Evolutionary conservation across 495 filamentous ascomycete species (phyloP).

Genomic region (Aspergillus incahuasiensis): DNA sequence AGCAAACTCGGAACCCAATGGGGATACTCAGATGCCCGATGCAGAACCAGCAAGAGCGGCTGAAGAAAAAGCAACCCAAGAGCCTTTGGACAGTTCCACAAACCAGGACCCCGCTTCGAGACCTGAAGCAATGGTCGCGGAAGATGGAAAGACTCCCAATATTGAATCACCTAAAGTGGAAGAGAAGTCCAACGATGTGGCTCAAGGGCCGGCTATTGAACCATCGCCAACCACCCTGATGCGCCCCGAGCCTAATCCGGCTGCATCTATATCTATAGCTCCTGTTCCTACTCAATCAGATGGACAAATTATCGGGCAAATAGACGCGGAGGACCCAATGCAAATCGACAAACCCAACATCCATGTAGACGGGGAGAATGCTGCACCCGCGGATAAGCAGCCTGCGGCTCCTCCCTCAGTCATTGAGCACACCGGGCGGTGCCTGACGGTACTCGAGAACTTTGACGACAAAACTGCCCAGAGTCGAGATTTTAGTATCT

Average conservation of each 20-base stretch:
- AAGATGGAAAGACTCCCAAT: slow-evolving; percentile 1
- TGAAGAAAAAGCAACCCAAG: neutral
- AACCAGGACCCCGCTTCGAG: neutral
- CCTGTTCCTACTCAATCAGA: slow-evolving; percentile 3
- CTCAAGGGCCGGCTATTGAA: slow-evolving; percentile 1
- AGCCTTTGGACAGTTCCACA: neutral
- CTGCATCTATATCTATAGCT: neutral
- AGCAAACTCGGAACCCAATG: neutral
- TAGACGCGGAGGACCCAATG: slow-evolving; percentile 10
- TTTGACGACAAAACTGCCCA: slow-evolving; percentile 51
- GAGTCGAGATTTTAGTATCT: slow-evolving; percentile 45
- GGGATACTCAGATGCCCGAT: neutral
- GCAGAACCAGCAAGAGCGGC: neutral
- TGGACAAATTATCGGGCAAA: slow-evolving; percentile 1
- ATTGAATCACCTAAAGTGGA: neutral
- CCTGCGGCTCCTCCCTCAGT: slow-evolving; percentile 32
- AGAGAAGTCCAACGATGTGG: neutral
- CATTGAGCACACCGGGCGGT: slow-evolving; percentile 48
- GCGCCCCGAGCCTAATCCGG: slow-evolving; percentile 3
- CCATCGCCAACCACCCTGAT: slow-evolving; percentile 7
- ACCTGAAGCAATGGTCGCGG: neutral
- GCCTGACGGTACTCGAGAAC: slow-evolving; percentile 50
- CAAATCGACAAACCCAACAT: slow-evolving; percentile 14
- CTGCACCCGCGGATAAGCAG: slow-evolving; percentile 9
- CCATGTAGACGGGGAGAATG: slow-evolving; percentile 16